Evolutionary conservation across 176 grass and related monocot species (phyloP).

Genomic region (Oryza officinalis): DNA sequence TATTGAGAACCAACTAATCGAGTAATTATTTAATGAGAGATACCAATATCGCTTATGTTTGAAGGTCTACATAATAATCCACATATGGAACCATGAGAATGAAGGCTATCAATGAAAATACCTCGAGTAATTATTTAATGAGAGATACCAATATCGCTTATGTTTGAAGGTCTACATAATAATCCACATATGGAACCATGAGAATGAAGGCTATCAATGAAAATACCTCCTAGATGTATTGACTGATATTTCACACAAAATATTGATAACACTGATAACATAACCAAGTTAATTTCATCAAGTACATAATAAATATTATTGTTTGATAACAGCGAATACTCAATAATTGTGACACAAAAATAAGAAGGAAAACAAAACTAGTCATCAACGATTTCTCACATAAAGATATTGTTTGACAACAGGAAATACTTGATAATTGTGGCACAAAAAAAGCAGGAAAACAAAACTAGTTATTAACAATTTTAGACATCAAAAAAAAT

Average conservation of each 20-base stretch:
- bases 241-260: background rate
- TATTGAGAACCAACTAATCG: background rate
- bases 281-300: background rate
- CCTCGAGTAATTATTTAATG: background rate
- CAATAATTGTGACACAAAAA: background rate
- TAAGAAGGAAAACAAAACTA: background rate
- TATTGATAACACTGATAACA: background rate
- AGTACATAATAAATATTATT: background rate
- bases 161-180: background rate
- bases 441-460: background rate
- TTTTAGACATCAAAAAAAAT: background rate
- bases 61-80: background rate
- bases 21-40: background rate
- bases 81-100: background rate
- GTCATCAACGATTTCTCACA: background rate
- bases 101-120: background rate
- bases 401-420: no score
- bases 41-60: background rate
- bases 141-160: background rate
- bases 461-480: constrained; percentile 10
- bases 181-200: background rate
- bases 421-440: no score
- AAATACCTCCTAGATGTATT: background rate
- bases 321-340: background rate
- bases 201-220: background rate